phyloP scores from a whole-genome alignment of 805 yeast genomes.

The Dipodascus albidus region DNA sequence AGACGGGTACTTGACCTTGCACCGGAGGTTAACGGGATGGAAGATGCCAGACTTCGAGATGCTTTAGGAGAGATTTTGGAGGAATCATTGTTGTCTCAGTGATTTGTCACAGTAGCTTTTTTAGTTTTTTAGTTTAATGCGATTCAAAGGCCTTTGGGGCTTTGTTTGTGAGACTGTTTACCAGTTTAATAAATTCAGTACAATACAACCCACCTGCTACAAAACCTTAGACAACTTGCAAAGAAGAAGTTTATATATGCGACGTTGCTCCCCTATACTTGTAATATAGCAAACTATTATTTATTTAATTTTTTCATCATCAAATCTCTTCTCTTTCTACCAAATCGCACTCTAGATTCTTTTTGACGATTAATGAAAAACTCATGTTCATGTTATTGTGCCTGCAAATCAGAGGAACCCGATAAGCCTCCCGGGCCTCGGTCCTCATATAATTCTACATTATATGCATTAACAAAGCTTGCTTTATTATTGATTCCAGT shows the following conservation, averaged over 20 bases:
- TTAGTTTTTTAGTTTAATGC: background rate
- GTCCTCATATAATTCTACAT: background rate
- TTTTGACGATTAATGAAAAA: background rate
- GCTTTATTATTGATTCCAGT: background rate
- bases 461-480: background rate
- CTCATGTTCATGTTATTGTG: background rate
- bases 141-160: background rate
- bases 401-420: background rate
- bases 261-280: too few relatives aligned
- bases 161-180: background rate
- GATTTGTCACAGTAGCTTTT: background rate
- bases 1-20: conserved; percentile 28
- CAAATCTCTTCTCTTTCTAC: too few relatives aligned
- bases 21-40: conserved; percentile 21
- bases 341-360: too few relatives aligned
- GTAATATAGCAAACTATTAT: too few relatives aligned
- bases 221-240: too few relatives aligned
- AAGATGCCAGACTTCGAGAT: conserved; percentile 20
- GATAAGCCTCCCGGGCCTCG: background rate
- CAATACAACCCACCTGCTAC: too few relatives aligned
- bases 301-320: too few relatives aligned
- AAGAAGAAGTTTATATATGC: too few relatives aligned
- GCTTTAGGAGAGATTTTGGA: conserved; percentile 19
- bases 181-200: too few relatives aligned
- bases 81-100: conserved; percentile 4